These are phyloP conservation scores for Suhomyces bolitotheri DNA, from an alignment of 1,139 yeast species.

Conservation along the genomic window DNA sequence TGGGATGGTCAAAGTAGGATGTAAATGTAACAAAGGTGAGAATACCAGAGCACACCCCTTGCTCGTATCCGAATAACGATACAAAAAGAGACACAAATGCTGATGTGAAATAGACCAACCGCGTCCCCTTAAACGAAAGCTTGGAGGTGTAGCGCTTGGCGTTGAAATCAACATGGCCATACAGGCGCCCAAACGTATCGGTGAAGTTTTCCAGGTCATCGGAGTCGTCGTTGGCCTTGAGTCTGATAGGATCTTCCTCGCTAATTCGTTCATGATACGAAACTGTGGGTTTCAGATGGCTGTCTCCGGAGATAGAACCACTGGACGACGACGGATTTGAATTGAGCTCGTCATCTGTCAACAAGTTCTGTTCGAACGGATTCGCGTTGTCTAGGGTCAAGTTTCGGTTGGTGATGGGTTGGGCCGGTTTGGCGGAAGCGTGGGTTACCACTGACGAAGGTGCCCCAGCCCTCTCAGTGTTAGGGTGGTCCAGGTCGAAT, in stretches of 20 bases:
- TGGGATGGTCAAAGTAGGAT: constrained; percentile 45
- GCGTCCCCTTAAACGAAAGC: constrained; percentile 40
- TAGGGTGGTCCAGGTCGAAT: constrained; percentile 1
- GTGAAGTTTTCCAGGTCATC: constrained; percentile 3
- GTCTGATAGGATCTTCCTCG: constrained; percentile 9
- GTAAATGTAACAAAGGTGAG: constrained; percentile 51
- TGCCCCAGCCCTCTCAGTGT: neutral
- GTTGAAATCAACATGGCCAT: constrained; percentile 42
- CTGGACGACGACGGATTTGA: constrained; percentile 1
- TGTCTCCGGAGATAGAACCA: constrained; percentile 5
- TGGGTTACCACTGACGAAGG: constrained; percentile 4
- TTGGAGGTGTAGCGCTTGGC: constrained; percentile 35
- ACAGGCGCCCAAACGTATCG: constrained; percentile 40
- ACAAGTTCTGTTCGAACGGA: neutral
- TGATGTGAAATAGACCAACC: constrained; percentile 69
- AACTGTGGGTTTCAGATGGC: constrained; percentile 8
- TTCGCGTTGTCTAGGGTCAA: constrained; percentile 2
- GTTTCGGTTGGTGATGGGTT: constrained; percentile 7
- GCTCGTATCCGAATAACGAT: constrained; percentile 85
- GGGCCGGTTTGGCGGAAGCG: neutral
- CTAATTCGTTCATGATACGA: constrained; percentile 6
- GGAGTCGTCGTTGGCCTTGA: constrained; percentile 3
- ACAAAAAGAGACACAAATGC: constrained; percentile 83
- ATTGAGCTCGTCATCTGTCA: neutral
- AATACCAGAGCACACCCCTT: constrained; percentile 87